Base-by-base conservation (phyloP, 257 asterid genomes). In the Leonotis leonurus region DNA sequence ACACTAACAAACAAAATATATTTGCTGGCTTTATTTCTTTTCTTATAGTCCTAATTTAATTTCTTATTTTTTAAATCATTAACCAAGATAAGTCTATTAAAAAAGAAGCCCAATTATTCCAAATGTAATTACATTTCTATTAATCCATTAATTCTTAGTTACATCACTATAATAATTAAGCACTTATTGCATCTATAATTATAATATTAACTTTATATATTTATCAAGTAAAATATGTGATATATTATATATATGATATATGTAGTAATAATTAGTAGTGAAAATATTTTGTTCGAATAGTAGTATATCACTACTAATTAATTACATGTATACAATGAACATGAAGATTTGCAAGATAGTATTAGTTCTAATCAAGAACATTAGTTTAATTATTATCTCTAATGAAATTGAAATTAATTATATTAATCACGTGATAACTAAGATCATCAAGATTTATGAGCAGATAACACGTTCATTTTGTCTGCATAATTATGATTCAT, bases 391-490 rank as follows among this genome's bases (percentile, higher is more conserved):
- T n/a, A n/a, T n/a, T n/a, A 61, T 46, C 45, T 13, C 25, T 50
- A 50, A 49, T 37, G 16, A 50, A 29, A 67, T 24, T 17, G n/a
- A 29, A 36, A 49, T 33, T 46, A 46, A 46, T 16, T 32, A 57
- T 58, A n/a, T n/a, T n/a, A 64, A 64, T 65, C 60, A 64, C 58
- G 63, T 71, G 71, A 71, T n/a, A 49, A 57, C 18, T 52, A 27
- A 16, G 61, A 65, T 16, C 64, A 64, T 4, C 68, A 50, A 63
- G 67, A 64, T 64, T 56, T 63, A 62, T 20, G 54, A 55, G 33
- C 50, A 32, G 59, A 58, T 11, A 39, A 51, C 16, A 55, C 61
- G 70, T 71, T 64, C 62, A 2, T 24, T 7, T 27, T 46, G 50
- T 56, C 62, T 41, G 46, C 25, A 53, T 52, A 60, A 51, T 18